These are phyloP conservation scores for Mycena sanguinolenta DNA, from an alignment of 768 basidiomycete species.

Conservation along the genomic window DNA sequence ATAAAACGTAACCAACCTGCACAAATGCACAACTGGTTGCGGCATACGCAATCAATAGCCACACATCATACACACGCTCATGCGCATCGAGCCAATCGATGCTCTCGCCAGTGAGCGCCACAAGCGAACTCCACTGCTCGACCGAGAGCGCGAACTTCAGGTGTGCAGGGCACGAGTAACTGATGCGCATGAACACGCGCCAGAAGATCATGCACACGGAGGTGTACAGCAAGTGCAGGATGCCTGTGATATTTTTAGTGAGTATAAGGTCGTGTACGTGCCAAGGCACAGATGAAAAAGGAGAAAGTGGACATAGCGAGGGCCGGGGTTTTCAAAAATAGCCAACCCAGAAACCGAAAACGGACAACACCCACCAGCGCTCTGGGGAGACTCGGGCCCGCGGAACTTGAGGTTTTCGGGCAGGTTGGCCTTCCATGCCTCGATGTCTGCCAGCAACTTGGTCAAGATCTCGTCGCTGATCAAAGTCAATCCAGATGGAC, in stretches of 20 bases:
- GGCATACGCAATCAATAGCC: slow-evolving; percentile 89
- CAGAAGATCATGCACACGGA: slow-evolving; percentile 97
- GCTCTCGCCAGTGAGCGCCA: slow-evolving; percentile 79
- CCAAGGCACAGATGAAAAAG: not conserved
- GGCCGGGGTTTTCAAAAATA: not conserved
- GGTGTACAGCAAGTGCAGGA: slow-evolving; percentile 89
- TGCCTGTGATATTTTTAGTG: slow-evolving; percentile 59
- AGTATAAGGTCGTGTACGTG: not conserved
- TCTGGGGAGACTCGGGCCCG: slow-evolving; percentile 74
- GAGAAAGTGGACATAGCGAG: not conserved
- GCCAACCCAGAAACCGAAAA: not conserved
- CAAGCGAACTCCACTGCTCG: slow-evolving; percentile 82
- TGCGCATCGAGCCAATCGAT: slow-evolving; percentile 93
- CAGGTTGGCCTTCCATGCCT: slow-evolving; percentile 83
- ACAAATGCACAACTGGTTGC: slow-evolving; percentile 91
- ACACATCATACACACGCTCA: slow-evolving; percentile 86
- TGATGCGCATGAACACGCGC: slow-evolving; percentile 98
- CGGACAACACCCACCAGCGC: slow-evolving; percentile 65
- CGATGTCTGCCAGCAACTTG: slow-evolving; percentile 72
- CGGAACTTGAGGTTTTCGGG: slow-evolving; percentile 84
- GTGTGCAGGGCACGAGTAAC: slow-evolving; percentile 91
- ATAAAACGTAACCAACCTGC: slow-evolving; percentile 67
- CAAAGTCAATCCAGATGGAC: slow-evolving; percentile 89
- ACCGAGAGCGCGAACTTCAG: slow-evolving; percentile 88
- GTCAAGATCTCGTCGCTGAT: slow-evolving; percentile 87